Percentiles rank a stretch among this genome's conserved stretches.
These are phyloP conservation scores for Hydrangea macrophylla DNA, from an alignment of 148 eudicot species.

Conservation along the genomic window DNA sequence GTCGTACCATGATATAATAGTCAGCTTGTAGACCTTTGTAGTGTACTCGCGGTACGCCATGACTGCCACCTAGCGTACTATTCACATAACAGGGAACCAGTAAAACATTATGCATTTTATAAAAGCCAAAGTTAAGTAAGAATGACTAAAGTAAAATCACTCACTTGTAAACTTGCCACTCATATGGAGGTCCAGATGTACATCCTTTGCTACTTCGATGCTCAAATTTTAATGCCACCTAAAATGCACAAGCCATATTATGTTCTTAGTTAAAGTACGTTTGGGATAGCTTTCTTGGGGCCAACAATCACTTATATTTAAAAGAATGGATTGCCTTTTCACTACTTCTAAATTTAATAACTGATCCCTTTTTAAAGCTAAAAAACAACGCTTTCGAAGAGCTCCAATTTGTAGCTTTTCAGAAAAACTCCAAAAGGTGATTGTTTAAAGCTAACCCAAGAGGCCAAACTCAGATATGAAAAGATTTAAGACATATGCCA, in stretches of 20 bases:
- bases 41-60: constrained; percentile 78
- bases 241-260: constrained; percentile 2
- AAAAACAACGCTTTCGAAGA: too few relatives aligned
- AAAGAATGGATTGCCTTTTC: too few relatives aligned
- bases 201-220: constrained; percentile 83
- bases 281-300: too few relatives aligned
- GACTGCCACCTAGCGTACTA: constrained; percentile 72
- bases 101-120: not conserved
- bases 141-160: constrained; percentile 11
- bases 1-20: constrained; percentile 66
- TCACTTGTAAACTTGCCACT: constrained; percentile 88
- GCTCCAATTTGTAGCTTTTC: too few relatives aligned
- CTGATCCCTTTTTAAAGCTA: too few relatives aligned
- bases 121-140: not conserved
- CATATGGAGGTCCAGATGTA: constrained; percentile 68
- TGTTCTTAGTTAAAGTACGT: too few relatives aligned
- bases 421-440: too few relatives aligned
- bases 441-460: too few relatives aligned
- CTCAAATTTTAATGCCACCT: constrained; percentile 89
- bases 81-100: constrained; percentile 5
- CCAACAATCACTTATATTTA: too few relatives aligned
- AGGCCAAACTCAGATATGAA: too few relatives aligned
- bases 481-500: not conserved
- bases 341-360: too few relatives aligned
- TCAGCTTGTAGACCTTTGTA: constrained; percentile 72